Percentiles rank a stretch among this genome's conserved stretches.
phyloP scores from a whole-genome alignment of 2,329 filamentous ascomycete genomes.

The Arthrobotrys megalospora region DNA sequence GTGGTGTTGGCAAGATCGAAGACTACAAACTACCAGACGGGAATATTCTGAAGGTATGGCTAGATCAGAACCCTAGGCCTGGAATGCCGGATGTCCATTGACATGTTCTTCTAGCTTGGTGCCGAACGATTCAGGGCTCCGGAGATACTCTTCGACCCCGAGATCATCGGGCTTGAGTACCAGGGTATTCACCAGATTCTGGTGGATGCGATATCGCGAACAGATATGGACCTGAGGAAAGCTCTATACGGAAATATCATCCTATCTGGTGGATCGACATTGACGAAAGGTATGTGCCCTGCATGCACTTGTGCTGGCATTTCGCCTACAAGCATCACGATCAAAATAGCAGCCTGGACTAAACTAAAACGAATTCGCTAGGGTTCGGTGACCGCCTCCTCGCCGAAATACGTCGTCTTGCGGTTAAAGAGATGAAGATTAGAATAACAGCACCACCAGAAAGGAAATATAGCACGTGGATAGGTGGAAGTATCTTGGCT shows the following conservation, averaged over 20 bases:
- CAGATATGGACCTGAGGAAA: conserved; percentile 95
- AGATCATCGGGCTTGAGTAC: conserved; percentile 96
- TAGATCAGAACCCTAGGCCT: conserved; percentile 9
- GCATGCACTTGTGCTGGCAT: conserved; percentile 11
- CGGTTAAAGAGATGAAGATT: conserved; percentile 99
- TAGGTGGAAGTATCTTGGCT: conserved; percentile 95
- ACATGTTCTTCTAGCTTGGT: conserved; percentile 76
- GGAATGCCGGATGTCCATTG: conserved; percentile 21
- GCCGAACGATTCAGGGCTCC: conserved; percentile 95
- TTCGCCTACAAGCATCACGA: conserved; percentile 6
- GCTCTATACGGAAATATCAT: conserved; percentile 96
- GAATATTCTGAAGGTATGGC: conserved; percentile 84
- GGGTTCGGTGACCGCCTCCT: conserved; percentile 92
- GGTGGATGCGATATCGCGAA: conserved; percentile 93
- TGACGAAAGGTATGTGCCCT: conserved; percentile 79
- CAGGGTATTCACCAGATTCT: conserved; percentile 98
- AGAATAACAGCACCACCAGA: conserved; percentile 99
- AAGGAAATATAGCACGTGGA: conserved; percentile 99
- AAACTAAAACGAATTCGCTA: conserved; percentile 25
- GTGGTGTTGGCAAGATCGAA: conserved; percentile 81
- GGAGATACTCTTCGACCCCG: conserved; percentile 97
- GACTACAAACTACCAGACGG: conserved; percentile 95
- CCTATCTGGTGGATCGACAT: conserved; percentile 92
- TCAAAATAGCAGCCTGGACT: conserved; percentile 27
- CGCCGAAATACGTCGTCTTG: conserved; percentile 90